Conservation (phyloP, 2,329 filamentous ascomycete genomes). For the Ceratocystis harringtonii region DNA sequence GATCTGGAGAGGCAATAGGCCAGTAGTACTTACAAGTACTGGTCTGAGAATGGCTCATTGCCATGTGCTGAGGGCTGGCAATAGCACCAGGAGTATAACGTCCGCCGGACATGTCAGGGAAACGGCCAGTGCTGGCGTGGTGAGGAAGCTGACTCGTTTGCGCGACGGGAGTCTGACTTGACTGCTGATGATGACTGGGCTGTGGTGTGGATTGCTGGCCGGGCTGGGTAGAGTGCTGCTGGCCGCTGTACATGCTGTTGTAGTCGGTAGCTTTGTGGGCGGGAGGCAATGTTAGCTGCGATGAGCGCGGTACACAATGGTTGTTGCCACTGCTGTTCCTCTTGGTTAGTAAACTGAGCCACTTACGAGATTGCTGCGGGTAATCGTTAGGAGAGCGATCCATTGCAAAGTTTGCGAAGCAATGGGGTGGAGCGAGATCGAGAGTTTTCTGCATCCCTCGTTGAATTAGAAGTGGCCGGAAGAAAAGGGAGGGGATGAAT, state of each 20-base stretch:
- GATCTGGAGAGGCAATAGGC: not conserved
- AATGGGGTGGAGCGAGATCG: not conserved
- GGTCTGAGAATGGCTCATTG: not conserved
- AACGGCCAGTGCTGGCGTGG: not conserved
- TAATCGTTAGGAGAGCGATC: slow-evolving; percentile 2
- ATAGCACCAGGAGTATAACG: not conserved
- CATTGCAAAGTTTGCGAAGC: not conserved
- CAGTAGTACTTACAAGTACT: not conserved
- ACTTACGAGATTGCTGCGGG: slow-evolving; percentile 4
- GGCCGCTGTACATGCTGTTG: not conserved
- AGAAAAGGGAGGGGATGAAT: not conserved
- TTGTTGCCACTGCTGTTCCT: not conserved
- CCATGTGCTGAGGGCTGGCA: not conserved
- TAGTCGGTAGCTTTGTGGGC: not conserved
- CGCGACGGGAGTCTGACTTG: not conserved
- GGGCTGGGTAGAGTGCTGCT: not conserved
- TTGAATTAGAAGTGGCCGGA: not conserved
- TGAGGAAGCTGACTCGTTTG: not conserved
- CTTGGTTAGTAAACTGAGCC: not conserved
- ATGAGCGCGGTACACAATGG: slow-evolving; percentile 2
- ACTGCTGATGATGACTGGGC: not conserved
- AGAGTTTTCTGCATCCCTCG: not conserved
- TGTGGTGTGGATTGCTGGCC: not conserved
- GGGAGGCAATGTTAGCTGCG: not conserved
- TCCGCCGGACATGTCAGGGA: not conserved